A percentile compares a stretch with the other conserved stretches of the same genome.
phyloP scores from a whole-genome alignment of 83 land plant species.

The Isoetes engelmannii region DNA sequence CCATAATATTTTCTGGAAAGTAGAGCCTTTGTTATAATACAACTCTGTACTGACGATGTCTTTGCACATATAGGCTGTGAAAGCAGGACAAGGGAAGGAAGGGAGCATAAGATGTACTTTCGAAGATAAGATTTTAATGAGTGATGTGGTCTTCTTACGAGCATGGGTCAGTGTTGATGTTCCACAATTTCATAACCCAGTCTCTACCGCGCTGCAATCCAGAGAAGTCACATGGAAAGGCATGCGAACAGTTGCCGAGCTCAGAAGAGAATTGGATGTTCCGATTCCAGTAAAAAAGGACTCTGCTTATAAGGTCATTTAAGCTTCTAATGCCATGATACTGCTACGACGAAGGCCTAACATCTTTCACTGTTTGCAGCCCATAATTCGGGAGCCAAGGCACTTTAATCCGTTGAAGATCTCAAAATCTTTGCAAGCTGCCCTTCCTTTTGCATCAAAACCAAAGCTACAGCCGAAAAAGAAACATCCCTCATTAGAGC shows the following conservation, averaged over 20 bases:
- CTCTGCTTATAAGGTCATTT: slow-evolving; percentile 73
- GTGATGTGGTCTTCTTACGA: slow-evolving; percentile 89
- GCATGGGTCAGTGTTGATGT: slow-evolving; percentile 87
- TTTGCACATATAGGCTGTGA: slow-evolving; percentile 63
- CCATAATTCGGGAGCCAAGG: slow-evolving; percentile 67
- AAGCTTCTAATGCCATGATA: neutral
- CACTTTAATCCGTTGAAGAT: slow-evolving; percentile 80
- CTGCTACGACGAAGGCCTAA: neutral
- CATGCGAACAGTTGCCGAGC: slow-evolving; percentile 84
- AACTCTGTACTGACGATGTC: slow-evolving; percentile 6
- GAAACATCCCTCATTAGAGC: slow-evolving; percentile 49
- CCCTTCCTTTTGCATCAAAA: slow-evolving; percentile 84
- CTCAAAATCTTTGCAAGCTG: slow-evolving; percentile 61
- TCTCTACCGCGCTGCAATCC: slow-evolving; percentile 76
- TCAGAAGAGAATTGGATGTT: slow-evolving; percentile 56
- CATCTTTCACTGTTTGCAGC: slow-evolving; percentile 30
- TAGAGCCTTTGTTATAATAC: neutral
- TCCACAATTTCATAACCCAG: slow-evolving; percentile 70
- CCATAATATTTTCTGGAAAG: neutral
- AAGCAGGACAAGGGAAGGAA: slow-evolving; percentile 82
- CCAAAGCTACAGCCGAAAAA: slow-evolving; percentile 54
- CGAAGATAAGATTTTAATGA: slow-evolving; percentile 88
- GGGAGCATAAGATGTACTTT: slow-evolving; percentile 95
- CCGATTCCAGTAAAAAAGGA: slow-evolving; percentile 78
- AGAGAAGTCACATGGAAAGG: slow-evolving; percentile 73